Percentiles rank a stretch among this genome's conserved stretches.
Conservation (phyloP, 2,329 filamentous ascomycete genomes). For the Coniochaeta ligniaria region DNA sequence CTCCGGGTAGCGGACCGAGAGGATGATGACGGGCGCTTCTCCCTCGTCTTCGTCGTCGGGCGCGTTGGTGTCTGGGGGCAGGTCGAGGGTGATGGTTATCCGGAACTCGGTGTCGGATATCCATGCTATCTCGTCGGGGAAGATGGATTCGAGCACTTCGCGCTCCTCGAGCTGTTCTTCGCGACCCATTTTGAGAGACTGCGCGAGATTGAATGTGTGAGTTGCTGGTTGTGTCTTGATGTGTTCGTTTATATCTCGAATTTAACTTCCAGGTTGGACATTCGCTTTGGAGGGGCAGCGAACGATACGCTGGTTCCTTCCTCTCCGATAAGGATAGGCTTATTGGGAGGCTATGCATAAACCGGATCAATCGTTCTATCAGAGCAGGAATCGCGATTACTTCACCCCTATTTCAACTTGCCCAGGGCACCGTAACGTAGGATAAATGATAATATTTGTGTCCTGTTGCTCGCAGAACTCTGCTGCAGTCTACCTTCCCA, state of each 20-base stretch:
- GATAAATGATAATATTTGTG: background rate
- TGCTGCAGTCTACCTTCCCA: background rate
- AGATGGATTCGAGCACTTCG: slow-evolving; percentile 96
- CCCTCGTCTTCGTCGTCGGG: slow-evolving; percentile 31
- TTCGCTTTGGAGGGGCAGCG: background rate
- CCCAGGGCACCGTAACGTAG: background rate
- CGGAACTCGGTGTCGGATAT: slow-evolving; percentile 85
- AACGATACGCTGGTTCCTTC: background rate
- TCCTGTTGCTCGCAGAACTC: background rate
- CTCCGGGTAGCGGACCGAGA: slow-evolving; percentile 84
- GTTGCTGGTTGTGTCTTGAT: background rate
- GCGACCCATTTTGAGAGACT: slow-evolving; percentile 44
- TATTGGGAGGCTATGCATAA: background rate
- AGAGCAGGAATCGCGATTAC: background rate
- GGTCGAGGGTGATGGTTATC: slow-evolving; percentile 78
- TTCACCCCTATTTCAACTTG: background rate
- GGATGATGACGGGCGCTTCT: slow-evolving; percentile 64
- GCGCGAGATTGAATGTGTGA: background rate
- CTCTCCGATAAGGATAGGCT: background rate
- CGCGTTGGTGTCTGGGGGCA: slow-evolving; percentile 30
- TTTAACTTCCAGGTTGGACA: background rate
- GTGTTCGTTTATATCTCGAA: background rate
- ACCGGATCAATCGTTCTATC: background rate
- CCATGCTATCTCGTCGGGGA: slow-evolving; percentile 95
- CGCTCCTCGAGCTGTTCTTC: slow-evolving; percentile 96